Percentiles rank a stretch among this genome's conserved stretches.
Evolutionary conservation across 2,329 filamentous ascomycete genomes (phyloP).

Genomic region (Podosphaera xanthii): DNA sequence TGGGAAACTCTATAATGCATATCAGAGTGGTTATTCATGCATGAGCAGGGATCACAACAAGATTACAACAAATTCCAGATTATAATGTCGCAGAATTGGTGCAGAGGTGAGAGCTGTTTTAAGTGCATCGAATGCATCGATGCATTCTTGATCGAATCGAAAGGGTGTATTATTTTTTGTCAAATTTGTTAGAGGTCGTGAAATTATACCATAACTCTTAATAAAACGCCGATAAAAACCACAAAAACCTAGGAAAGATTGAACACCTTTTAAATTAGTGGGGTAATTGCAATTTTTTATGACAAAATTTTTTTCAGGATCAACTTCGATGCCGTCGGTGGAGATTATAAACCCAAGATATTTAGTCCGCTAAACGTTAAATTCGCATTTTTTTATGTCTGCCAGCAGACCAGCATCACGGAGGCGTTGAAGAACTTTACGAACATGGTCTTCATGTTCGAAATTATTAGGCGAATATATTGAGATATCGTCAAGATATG

Average conservation of each 20-base stretch:
- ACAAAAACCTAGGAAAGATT: not conserved
- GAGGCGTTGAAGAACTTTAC: conserved; percentile 1
- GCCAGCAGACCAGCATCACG: not conserved
- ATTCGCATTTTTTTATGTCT: not conserved
- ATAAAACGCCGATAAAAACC: not conserved
- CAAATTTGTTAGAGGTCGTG: not conserved
- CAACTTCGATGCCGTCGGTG: not conserved
- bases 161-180: not conserved
- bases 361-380: not conserved
- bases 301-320: not conserved
- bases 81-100: no score
- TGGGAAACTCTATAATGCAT: no score
- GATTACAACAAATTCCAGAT: no score
- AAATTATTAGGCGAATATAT: no score
- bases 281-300: not conserved
- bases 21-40: no score
- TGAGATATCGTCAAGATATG: no score
- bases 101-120: no score
- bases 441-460: not conserved
- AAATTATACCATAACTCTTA: not conserved
- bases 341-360: conserved; percentile 1
- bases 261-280: not conserved
- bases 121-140: not conserved
- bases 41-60: no score
- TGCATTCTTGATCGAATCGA: not conserved